A percentile compares a stretch with the other conserved stretches of the same genome.
Conservation (phyloP, 2,329 filamentous ascomycete genomes). For the Penicillium paneum region DNA sequence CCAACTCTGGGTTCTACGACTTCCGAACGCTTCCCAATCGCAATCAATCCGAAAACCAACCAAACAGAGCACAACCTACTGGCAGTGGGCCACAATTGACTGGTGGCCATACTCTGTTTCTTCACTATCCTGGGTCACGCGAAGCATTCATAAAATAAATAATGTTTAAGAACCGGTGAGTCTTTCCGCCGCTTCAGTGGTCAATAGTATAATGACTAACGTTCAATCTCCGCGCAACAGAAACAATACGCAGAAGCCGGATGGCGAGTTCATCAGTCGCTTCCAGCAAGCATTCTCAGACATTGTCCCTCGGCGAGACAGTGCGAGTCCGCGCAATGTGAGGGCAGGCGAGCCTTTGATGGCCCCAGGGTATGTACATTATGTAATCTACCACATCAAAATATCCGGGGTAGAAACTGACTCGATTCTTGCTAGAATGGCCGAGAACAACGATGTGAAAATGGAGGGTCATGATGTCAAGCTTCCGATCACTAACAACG, state of each 20-base stretch:
- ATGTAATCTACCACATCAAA: neutral
- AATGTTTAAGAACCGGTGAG: constrained; percentile 52
- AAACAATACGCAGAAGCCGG: constrained; percentile 79
- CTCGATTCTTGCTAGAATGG: neutral
- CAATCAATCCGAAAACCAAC: neutral
- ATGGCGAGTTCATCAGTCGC: constrained; percentile 75
- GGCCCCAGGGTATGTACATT: constrained; percentile 23
- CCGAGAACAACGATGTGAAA: constrained; percentile 39
- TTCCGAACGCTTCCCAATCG: neutral
- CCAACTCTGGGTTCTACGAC: neutral
- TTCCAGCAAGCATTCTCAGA: constrained; percentile 83
- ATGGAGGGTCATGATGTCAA: constrained; percentile 55
- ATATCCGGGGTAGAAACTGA: neutral
- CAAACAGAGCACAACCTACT: neutral
- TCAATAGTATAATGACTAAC: neutral
- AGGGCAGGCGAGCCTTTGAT: constrained; percentile 18
- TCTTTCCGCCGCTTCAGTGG: constrained; percentile 2
- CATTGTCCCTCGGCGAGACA: constrained; percentile 53
- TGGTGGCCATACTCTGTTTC: neutral
- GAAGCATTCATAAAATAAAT: constrained; percentile 1
- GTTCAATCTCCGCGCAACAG: constrained; percentile 40
- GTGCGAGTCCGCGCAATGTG: constrained; percentile 28
- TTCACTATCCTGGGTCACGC: neutral
- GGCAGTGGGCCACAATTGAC: neutral
- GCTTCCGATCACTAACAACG: constrained; percentile 55